Conservation (phyloP, 2,329 filamentous ascomycete genomes). For the Annulohypoxylon truncatum region DNA sequence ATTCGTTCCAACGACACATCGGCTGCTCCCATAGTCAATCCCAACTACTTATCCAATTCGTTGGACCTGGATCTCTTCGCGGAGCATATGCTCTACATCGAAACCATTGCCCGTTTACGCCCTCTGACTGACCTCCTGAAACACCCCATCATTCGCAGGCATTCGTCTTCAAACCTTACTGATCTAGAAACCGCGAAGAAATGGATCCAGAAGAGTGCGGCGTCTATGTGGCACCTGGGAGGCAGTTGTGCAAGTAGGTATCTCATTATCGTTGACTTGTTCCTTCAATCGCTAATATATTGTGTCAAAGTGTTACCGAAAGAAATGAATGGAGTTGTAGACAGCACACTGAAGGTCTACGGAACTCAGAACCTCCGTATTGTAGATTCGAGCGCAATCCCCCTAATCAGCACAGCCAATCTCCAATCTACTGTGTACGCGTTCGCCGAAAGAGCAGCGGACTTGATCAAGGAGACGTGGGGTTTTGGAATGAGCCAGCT, state of each 20-base stretch:
- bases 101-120: constrained; percentile 11
- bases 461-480: constrained; percentile 43
- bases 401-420: constrained; percentile 50
- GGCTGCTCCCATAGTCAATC: constrained; percentile 7
- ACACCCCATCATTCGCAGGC: constrained; percentile 4
- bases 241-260: constrained; percentile 44
- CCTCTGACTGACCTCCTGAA: constrained; percentile 27
- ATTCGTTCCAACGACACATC: constrained; percentile 6
- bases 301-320: constrained; percentile 43
- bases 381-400: constrained; percentile 52
- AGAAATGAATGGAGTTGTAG: constrained; percentile 51
- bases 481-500: not conserved
- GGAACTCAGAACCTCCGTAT: constrained; percentile 51
- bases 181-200: constrained; percentile 28
- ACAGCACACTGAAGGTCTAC: constrained; percentile 49
- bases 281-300: not conserved
- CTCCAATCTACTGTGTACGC: constrained; percentile 48
- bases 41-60: constrained; percentile 16
- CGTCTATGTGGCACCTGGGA: constrained; percentile 20
- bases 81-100: constrained; percentile 17
- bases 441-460: constrained; percentile 31
- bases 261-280: not conserved
- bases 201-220: constrained; percentile 16
- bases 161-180: constrained; percentile 3
- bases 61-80: constrained; percentile 20